Conservation (phyloP, 805 yeast genomes). For the Wickerhamiella sergipiensis region DNA sequence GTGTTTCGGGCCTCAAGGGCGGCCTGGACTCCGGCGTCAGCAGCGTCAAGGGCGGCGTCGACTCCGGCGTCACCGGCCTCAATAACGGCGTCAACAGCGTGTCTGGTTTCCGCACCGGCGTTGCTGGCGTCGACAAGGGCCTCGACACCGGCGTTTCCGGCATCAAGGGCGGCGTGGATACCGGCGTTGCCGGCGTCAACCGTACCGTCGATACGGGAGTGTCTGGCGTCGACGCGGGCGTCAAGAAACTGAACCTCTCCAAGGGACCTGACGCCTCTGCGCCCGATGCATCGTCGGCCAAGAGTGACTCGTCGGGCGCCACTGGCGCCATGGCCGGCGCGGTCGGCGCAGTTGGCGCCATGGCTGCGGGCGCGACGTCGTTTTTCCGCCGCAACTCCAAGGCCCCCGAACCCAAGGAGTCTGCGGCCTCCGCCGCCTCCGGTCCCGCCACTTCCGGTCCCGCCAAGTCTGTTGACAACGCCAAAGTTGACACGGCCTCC, state of each 20-base stretch:
- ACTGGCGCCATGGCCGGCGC: background rate
- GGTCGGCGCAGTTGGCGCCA: background rate
- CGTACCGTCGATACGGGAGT: no score
- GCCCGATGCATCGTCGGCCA: background rate
- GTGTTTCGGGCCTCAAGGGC: background rate
- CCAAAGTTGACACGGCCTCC: background rate
- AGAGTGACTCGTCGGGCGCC: background rate
- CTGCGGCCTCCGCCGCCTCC: no score
- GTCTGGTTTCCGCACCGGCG: background rate
- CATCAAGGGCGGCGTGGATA: no score
- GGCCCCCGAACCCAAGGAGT: background rate
- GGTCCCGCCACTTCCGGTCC: no score
- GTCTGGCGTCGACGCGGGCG: no score
- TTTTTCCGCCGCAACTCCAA: background rate
- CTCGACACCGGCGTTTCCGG: no score
- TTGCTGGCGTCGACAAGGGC: no score
- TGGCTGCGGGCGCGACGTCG: background rate
- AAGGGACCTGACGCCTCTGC: background rate
- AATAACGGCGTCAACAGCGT: background rate
- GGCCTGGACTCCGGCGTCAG: background rate
- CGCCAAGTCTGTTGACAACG: no score
- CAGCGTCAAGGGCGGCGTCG: background rate
- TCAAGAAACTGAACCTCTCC: background rate
- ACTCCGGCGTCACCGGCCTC: background rate
- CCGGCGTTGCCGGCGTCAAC: no score